Evolutionary conservation across 495 filamentous ascomycete genomes (phyloP).

Genomic region (Cercophora samala): DNA sequence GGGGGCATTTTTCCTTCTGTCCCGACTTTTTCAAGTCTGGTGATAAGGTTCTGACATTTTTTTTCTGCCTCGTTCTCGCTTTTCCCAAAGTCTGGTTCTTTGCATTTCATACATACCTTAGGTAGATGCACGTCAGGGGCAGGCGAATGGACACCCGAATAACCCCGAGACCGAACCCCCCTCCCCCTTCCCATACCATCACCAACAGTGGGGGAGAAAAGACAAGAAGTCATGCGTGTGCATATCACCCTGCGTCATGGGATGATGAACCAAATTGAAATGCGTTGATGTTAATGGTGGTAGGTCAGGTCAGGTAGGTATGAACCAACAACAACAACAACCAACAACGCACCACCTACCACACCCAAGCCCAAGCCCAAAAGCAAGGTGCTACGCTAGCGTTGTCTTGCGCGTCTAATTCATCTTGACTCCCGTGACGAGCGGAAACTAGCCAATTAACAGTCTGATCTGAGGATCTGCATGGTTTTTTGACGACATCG

Average conservation of each 20-base stretch:
- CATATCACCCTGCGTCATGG: background rate
- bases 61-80: too few relatives aligned
- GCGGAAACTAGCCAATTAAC: background rate
- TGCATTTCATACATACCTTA: background rate
- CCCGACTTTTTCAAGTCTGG: background rate
- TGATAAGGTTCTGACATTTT: background rate
- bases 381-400: background rate
- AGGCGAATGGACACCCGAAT: background rate
- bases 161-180: background rate
- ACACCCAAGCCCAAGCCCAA: background rate
- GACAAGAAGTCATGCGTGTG: too few relatives aligned
- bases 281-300: background rate
- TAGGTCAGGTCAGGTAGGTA: too few relatives aligned
- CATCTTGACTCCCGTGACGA: background rate
- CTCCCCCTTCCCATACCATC: background rate
- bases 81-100: background rate
- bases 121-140: background rate
- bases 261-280: background rate
- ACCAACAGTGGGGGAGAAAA: background rate
- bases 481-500: background rate
- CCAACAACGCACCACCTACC: background rate
- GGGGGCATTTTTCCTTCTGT: background rate
- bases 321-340: background rate
- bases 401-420: background rate
- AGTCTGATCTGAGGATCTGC: background rate